Percentiles rank a stretch among this genome's conserved stretches.
These are phyloP conservation scores for Metroxylon sagu DNA, from an alignment of 176 grass and related monocot species.

Conservation along the genomic window DNA sequence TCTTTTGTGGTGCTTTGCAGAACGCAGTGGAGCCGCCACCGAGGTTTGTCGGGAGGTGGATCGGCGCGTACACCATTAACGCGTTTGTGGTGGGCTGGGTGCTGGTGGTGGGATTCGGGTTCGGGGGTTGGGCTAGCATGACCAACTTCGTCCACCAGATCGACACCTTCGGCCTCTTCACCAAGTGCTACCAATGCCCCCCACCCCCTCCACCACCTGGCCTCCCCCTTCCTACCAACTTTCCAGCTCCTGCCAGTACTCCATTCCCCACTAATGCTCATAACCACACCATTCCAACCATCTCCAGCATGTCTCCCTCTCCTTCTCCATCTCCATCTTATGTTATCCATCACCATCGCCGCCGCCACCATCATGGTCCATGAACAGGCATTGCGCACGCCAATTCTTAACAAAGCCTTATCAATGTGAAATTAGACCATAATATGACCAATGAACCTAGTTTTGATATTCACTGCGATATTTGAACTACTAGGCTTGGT, in stretches of 20 bases:
- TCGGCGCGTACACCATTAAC: conserved; percentile 72
- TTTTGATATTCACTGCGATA: no score
- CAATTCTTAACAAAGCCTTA: no score
- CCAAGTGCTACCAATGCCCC: conserved; percentile 98
- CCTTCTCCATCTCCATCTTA: conserved; percentile 17
- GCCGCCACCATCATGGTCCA: neutral
- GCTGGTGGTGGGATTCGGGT: conserved; percentile 93
- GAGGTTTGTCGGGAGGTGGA: conserved; percentile 70
- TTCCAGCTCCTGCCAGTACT: conserved; percentile 12
- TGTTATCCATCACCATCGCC: conserved; percentile 12
- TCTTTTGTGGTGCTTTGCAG: conserved; percentile 28
- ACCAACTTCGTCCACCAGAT: conserved; percentile 96
- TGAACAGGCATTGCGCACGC: neutral
- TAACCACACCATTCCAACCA: conserved; percentile 34
- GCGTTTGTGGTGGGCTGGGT: conserved; percentile 91
- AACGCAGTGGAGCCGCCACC: conserved; percentile 75
- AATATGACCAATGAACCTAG: no score
- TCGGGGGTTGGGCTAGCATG: conserved; percentile 97
- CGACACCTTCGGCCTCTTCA: conserved; percentile 89
- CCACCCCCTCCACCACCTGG: conserved; percentile 10
- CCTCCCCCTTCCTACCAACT: neutral
- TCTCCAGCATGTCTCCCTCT: neutral
- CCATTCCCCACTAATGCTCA: conserved; percentile 21
- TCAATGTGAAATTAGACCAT: no score
- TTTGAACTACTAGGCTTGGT: no score